Percentiles rank a stretch among this genome's conserved stretches.
These are phyloP conservation scores for Aspergillus leporis DNA, from an alignment of 495 filamentous ascomycete genomes.

Conservation along the genomic window DNA sequence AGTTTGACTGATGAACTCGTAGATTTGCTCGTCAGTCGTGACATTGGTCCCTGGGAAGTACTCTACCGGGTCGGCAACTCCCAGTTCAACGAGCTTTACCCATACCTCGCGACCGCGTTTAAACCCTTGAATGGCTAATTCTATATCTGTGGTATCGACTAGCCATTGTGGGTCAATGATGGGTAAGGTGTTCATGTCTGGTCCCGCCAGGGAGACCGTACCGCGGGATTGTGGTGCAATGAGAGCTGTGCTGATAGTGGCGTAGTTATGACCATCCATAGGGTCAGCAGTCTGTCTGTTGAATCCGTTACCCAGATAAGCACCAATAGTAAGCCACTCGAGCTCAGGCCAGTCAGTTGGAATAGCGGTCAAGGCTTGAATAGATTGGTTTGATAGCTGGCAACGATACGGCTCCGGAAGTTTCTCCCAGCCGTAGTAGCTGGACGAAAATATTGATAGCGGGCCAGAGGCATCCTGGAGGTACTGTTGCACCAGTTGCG, in stretches of 20 bases:
- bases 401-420: conserved; percentile 31
- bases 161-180: conserved; percentile 53
- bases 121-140: conserved; percentile 45
- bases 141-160: conserved; percentile 41
- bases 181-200: conserved; percentile 37
- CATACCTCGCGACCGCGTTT: conserved; percentile 40
- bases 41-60: conserved; percentile 44
- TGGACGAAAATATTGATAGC: conserved; percentile 17
- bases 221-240: conserved; percentile 53
- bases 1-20: conserved; percentile 37
- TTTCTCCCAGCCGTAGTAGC: conserved; percentile 47
- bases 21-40: conserved; percentile 47
- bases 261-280: conserved; percentile 44
- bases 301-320: conserved; percentile 28
- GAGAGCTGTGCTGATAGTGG: conserved; percentile 40
- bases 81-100: conserved; percentile 21
- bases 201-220: conserved; percentile 45
- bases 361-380: conserved; percentile 31
- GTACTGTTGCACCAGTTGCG: conserved; percentile 15
- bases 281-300: conserved; percentile 23
- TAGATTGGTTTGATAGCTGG: conserved; percentile 9
- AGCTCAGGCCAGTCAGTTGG: conserved; percentile 59
- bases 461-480: conserved; percentile 19
- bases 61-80: conserved; percentile 31
- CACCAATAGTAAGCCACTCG: conserved; percentile 41